Evolutionary conservation across 805 yeast species (phyloP).

Genomic region (Starmera dryadoides): DNA sequence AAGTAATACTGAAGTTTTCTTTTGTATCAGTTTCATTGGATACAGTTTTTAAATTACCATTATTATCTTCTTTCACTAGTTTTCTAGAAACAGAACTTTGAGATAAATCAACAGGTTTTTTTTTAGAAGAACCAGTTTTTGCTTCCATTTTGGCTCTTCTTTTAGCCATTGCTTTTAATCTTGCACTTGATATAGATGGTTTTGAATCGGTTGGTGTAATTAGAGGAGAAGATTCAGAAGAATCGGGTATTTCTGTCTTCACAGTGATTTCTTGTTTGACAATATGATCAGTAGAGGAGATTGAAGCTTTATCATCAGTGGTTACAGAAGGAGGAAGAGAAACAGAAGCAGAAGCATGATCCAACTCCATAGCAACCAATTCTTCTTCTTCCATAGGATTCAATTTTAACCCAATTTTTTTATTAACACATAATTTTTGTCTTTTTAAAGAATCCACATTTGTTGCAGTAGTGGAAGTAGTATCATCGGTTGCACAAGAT

Average conservation of each 20-base stretch:
- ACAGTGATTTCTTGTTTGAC: conserved; percentile 4
- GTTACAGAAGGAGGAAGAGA: background rate
- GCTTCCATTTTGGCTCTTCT: conserved; percentile 76
- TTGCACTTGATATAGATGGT: conserved; percentile 46
- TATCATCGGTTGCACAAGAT: conserved; percentile 21
- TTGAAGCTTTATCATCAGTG: conserved; percentile 6
- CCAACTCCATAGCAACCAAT: conserved; percentile 1
- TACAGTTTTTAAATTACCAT: conserved; percentile 5
- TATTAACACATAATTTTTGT: conserved; percentile 38
- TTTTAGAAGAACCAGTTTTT: conserved; percentile 37
- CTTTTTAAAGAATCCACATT: conserved; percentile 36
- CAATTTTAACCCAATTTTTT: conserved; percentile 36
- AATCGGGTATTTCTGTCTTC: conserved; percentile 5
- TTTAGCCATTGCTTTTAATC: conserved; percentile 91
- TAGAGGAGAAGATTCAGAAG: conserved; percentile 13
- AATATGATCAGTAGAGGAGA: conserved; percentile 7
- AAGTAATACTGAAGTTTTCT: conserved; percentile 55
- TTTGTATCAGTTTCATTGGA: conserved; percentile 19
- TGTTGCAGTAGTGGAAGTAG: conserved; percentile 18
- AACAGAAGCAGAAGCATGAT: background rate
- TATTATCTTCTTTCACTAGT: conserved; percentile 29
- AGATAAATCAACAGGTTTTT: conserved; percentile 55
- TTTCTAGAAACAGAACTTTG: conserved; percentile 61
- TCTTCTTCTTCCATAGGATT: conserved; percentile 18
- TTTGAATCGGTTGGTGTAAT: conserved; percentile 15